These are phyloP conservation scores for Fusarium illudens DNA, from an alignment of 2,329 filamentous ascomycete genomes.

Conservation along the genomic window DNA sequence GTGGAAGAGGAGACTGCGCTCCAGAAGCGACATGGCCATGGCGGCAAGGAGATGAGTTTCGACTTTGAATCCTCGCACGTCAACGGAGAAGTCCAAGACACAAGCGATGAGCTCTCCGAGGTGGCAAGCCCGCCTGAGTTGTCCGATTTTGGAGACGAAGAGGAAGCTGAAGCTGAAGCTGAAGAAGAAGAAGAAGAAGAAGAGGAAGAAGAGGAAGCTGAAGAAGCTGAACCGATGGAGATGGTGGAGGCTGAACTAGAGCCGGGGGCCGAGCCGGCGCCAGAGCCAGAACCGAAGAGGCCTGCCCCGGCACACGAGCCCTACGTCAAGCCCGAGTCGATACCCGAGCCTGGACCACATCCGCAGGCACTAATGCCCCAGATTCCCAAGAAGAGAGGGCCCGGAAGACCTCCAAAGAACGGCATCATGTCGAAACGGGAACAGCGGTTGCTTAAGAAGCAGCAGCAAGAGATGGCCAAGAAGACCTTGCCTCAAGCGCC, in stretches of 20 bases:
- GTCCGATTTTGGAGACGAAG: constrained; percentile 51
- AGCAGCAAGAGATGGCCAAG: constrained; percentile 57
- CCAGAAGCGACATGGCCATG: constrained; percentile 61
- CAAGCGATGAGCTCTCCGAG: constrained; percentile 62
- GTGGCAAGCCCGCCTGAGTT: constrained; percentile 53
- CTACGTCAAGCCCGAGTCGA: constrained; percentile 43
- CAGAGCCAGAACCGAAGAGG: constrained; percentile 42
- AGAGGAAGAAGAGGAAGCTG: constrained; percentile 40
- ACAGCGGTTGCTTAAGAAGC: constrained; percentile 69
- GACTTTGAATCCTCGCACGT: constrained; percentile 72
- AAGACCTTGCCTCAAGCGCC: constrained; percentile 59
- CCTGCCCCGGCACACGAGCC: constrained; percentile 35
- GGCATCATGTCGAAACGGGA: constrained; percentile 85
- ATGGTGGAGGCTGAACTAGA: constrained; percentile 42
- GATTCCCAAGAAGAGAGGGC: constrained; percentile 74
- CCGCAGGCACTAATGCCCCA: constrained; percentile 51
- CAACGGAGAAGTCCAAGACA: constrained; percentile 64
- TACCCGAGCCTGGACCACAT: constrained; percentile 28
- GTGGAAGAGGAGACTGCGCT: constrained; percentile 57
- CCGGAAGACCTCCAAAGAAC: constrained; percentile 83
- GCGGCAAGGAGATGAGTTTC: constrained; percentile 76
- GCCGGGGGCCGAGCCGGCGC: constrained; percentile 41
- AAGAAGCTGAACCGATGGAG: constrained; percentile 34
- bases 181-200: constrained; percentile 38
- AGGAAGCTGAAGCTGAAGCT: constrained; percentile 41